Evolutionary conservation across 257 asterid species (phyloP).

Genomic region (Nicotiana otophora): DNA sequence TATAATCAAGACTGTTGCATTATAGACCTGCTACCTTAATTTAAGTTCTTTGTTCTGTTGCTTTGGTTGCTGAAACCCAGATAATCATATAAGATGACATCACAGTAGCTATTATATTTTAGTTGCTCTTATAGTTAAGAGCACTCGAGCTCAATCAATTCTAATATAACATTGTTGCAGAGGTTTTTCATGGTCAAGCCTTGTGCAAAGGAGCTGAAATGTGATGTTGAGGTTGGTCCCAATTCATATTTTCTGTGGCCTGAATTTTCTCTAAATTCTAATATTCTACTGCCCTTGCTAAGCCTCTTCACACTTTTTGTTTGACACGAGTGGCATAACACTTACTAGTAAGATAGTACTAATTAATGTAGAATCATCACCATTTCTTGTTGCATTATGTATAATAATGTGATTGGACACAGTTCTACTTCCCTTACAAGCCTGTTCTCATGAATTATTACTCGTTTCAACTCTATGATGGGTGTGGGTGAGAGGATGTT

Average conservation of each 20-base stretch:
- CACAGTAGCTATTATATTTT: background rate
- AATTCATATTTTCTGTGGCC: background rate
- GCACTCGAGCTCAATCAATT: conserved; percentile 15
- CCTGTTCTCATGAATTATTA: background rate
- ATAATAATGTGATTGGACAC: background rate
- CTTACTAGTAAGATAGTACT: background rate
- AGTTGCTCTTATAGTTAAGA: conserved; percentile 11
- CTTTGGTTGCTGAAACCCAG: background rate
- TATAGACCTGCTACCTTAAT: background rate
- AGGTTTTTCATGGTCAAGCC: conserved; percentile 94
- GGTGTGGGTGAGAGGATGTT: background rate
- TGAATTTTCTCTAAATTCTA: background rate
- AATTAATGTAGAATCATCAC: background rate
- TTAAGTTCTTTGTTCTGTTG: background rate
- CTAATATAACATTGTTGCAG: conserved; percentile 38
- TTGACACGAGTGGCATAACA: background rate
- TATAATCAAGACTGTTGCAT: background rate
- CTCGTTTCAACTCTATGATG: background rate
- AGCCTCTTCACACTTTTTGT: background rate
- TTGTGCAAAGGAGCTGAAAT: conserved; percentile 94
- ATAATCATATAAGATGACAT: background rate
- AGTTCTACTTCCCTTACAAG: background rate
- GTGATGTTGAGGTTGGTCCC: conserved; percentile 89
- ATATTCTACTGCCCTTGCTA: background rate
- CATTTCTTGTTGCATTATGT: background rate